Percentiles rank a stretch among this genome's conserved stretches.
Evolutionary conservation across 176 grass and related monocot species (phyloP).

Genomic region (Secale cereale): DNA sequence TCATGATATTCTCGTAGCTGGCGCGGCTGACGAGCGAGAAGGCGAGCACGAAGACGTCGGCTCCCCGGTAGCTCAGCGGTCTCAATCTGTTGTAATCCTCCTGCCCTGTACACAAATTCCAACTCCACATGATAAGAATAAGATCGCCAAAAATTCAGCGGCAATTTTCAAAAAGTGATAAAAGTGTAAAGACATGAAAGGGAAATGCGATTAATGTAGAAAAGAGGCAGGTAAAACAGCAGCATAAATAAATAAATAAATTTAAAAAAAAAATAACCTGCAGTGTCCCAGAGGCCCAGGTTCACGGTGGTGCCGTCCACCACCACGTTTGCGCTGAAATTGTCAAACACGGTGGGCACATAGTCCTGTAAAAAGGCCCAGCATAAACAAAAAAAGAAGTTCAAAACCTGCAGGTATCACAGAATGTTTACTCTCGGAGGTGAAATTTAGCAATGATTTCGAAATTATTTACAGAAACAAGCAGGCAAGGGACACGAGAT

Average conservation of each 20-base stretch:
- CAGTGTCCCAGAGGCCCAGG: slow-evolving; percentile 92
- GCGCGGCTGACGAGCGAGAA: slow-evolving; percentile 92
- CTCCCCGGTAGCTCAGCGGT: slow-evolving; percentile 85
- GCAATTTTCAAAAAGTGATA: background rate
- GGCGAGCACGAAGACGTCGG: slow-evolving; percentile 88
- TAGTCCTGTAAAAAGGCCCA: slow-evolving; percentile 58
- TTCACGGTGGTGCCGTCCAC: slow-evolving; percentile 90
- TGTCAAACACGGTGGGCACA: slow-evolving; percentile 89
- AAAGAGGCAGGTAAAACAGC: background rate
- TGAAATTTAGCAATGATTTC: background rate
- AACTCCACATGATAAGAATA: background rate
- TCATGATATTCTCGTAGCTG: slow-evolving; percentile 93
- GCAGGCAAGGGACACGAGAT: background rate
- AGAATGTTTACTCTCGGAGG: background rate
- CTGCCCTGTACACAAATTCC: slow-evolving; percentile 50
- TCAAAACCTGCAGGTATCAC: background rate
- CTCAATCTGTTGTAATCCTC: slow-evolving; percentile 95
- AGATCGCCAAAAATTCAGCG: background rate
- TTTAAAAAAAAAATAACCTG: slow-evolving; percentile 54
- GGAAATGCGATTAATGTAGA: background rate
- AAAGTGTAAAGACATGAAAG: background rate
- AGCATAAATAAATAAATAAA: too few species aligned
- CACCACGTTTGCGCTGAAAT: slow-evolving; percentile 91
- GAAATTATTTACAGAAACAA: background rate
- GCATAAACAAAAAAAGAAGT: background rate